A percentile compares a stretch with the other conserved stretches of the same genome.
phyloP scores from a whole-genome alignment of 495 filamentous ascomycete species.

The Astrothelium macrocarpum region DNA sequence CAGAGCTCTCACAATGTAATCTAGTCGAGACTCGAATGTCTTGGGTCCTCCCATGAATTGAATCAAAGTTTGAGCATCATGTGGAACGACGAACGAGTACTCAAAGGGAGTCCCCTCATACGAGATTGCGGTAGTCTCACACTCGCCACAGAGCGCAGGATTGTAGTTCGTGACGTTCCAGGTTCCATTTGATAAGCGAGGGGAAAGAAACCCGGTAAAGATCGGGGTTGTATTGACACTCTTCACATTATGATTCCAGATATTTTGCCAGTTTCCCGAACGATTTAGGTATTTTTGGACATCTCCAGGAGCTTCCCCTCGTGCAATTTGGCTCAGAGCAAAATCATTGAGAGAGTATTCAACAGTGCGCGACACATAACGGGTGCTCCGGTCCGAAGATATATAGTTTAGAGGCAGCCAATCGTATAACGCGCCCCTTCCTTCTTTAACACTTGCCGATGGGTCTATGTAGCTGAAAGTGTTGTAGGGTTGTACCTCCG shows the following conservation, averaged over 20 bases:
- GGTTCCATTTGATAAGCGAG: constrained; percentile 24
- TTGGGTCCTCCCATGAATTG: constrained; percentile 28
- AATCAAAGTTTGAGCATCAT: constrained; percentile 30
- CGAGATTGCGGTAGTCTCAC: constrained; percentile 22
- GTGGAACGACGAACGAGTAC: constrained; percentile 28
- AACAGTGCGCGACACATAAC: constrained; percentile 25
- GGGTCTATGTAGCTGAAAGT: constrained; percentile 17
- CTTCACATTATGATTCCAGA: constrained; percentile 21
- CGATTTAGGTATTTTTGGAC: constrained; percentile 24
- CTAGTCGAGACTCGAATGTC: constrained; percentile 26
- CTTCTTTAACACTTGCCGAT: constrained; percentile 24
- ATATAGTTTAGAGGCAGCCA: constrained; percentile 30
- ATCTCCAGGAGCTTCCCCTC: constrained; percentile 24
- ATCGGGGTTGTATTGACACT: constrained; percentile 13
- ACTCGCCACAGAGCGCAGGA: constrained; percentile 26
- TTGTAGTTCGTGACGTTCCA: constrained; percentile 26
- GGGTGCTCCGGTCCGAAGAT: constrained; percentile 21
- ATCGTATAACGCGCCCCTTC: constrained; percentile 29
- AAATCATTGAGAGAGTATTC: constrained; percentile 35
- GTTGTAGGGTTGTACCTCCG: constrained; percentile 29
- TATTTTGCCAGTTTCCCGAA: constrained; percentile 27
- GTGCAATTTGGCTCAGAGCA: constrained; percentile 27
- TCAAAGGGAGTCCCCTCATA: constrained; percentile 31
- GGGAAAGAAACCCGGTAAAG: constrained; percentile 32
- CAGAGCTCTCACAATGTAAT: constrained; percentile 17